Percentiles rank a stretch among this genome's conserved stretches.
Evolutionary conservation across 768 basidiomycete species (phyloP).

Genomic region (Royoungia palumana): DNA sequence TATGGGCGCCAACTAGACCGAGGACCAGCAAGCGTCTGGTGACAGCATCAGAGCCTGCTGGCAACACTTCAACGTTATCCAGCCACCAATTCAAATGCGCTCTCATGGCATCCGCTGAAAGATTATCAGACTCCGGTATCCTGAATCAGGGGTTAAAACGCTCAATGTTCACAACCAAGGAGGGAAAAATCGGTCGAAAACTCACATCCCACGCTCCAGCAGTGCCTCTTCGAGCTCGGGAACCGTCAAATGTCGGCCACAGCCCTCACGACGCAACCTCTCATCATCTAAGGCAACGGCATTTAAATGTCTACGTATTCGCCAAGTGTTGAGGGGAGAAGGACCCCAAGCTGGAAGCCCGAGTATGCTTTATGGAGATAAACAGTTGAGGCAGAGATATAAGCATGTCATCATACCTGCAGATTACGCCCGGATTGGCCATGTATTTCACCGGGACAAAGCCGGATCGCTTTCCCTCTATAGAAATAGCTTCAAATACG

Average conservation of each 20-base stretch:
- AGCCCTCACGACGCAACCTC: conserved; percentile 50
- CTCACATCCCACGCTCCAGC: conserved; percentile 76
- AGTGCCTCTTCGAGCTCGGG: conserved; percentile 64
- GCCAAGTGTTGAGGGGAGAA: conserved; percentile 28
- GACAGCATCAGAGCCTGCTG: conserved; percentile 36
- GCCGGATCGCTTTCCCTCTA: conserved; percentile 34
- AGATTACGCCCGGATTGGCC: conserved; percentile 41
- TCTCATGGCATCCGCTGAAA: conserved; percentile 44
- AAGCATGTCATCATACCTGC: conserved; percentile 46
- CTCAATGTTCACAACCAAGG: neutral
- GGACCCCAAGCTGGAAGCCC: conserved; percentile 40
- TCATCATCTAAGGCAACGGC: conserved; percentile 58
- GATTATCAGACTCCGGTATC: conserved; percentile 30
- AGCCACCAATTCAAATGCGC: conserved; percentile 65
- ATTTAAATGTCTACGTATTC: conserved; percentile 37
- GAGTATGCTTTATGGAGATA: conserved; percentile 37
- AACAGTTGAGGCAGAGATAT: neutral
- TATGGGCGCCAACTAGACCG: conserved; percentile 33
- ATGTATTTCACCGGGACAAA: conserved; percentile 14
- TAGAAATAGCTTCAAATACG: conserved; percentile 34
- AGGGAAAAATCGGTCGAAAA: conserved; percentile 6
- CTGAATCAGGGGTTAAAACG: conserved; percentile 32
- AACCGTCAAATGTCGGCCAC: conserved; percentile 42
- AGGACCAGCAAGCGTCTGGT: conserved; percentile 53
- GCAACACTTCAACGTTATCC: conserved; percentile 39